Percentiles rank a stretch among this genome's conserved stretches.
phyloP scores from a whole-genome alignment of 2,329 filamentous ascomycete species.

The Periconia digitata region DNA sequence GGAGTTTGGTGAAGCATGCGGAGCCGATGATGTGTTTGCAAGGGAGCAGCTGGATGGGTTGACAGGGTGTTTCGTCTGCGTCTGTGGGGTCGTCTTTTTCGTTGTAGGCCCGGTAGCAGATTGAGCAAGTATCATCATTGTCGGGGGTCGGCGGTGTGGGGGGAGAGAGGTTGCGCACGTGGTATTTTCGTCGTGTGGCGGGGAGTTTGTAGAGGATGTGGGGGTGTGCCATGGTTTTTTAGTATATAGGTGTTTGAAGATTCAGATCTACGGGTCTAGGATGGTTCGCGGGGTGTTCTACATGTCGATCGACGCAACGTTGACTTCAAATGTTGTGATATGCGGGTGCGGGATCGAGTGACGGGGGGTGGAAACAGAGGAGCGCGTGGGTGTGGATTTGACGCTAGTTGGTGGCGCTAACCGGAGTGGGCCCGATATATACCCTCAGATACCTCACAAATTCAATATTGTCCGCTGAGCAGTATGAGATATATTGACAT shows the following conservation, averaged over 20 bases:
- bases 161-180: neutral
- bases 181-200: neutral
- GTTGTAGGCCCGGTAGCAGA: neutral
- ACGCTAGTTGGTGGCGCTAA: no score
- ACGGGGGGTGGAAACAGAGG: no score
- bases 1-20: neutral
- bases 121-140: neutral
- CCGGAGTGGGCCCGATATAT: no score
- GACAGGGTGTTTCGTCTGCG: neutral
- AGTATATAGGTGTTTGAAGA: no score
- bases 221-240: neutral
- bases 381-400: no score
- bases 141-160: neutral
- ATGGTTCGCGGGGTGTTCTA: no score
- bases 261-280: no score
- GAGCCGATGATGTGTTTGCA: constrained; percentile 4
- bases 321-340: no score
- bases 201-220: neutral
- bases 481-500: no score
- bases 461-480: no score
- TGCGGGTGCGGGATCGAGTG: no score
- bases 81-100: constrained; percentile 3
- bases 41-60: neutral
- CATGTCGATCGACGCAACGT: neutral
- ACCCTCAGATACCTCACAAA: no score